These are phyloP conservation scores for Phytophthora chlamydospora DNA, from an alignment of 352 stramenopile genomes.

Conservation along the genomic window DNA sequence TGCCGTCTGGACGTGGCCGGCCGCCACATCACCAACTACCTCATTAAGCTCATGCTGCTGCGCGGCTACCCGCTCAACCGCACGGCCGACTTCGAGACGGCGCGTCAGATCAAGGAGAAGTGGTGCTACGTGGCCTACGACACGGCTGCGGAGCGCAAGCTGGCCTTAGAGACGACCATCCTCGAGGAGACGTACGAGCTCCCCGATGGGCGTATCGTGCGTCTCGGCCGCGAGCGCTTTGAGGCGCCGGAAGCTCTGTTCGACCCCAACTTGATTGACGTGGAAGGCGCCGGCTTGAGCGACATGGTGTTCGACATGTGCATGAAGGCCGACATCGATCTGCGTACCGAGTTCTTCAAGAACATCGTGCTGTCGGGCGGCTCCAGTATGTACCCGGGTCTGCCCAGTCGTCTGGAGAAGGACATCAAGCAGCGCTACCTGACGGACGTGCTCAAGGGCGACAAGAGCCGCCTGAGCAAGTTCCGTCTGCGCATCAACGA, in stretches of 20 bases:
- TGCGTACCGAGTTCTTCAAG: conserved; percentile 96
- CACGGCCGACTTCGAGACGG: conserved; percentile 93
- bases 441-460: conserved; percentile 86
- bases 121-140: conserved; percentile 94
- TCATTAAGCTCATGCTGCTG: conserved; percentile 94
- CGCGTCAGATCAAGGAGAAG: conserved; percentile 95
- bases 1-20: conserved; percentile 92
- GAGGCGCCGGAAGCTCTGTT: conserved; percentile 97
- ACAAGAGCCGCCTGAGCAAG: conserved; percentile 91
- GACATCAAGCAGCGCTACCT: conserved; percentile 78
- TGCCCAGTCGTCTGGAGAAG: conserved; percentile 93
- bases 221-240: conserved; percentile 95
- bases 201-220: conserved; percentile 97
- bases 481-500: conserved; percentile 96
- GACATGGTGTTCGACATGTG: conserved; percentile 99
- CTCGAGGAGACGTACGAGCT: conserved; percentile 94
- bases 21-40: conserved; percentile 94
- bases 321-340: conserved; percentile 96
- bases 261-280: conserved; percentile 96
- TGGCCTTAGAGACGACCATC: conserved; percentile 92
- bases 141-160: conserved; percentile 80
- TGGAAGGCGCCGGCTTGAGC: conserved; percentile 94
- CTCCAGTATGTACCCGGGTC: conserved; percentile 96
- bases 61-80: conserved; percentile 93
- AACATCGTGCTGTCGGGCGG: conserved; percentile 96